A percentile compares a stretch with the other conserved stretches of the same genome.
These are phyloP conservation scores for Tricholoma terreum DNA, from an alignment of 768 basidiomycete genomes.

Conservation along the genomic window DNA sequence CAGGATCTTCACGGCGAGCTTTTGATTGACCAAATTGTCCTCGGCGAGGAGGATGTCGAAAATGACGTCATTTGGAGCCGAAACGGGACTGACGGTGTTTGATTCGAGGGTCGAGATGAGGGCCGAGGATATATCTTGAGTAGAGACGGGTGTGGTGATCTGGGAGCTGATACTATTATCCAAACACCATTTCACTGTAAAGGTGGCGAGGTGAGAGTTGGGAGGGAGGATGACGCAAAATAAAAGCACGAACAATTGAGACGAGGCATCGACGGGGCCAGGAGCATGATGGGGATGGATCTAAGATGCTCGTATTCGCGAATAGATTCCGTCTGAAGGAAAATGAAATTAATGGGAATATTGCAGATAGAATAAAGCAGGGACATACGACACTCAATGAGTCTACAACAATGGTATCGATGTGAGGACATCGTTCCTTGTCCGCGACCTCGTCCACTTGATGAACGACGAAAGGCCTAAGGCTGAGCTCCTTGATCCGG, in stretches of 20 bases:
- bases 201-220: not conserved
- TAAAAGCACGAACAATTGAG: slow-evolving; percentile 54
- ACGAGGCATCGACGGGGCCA: slow-evolving; percentile 74
- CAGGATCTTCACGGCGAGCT: slow-evolving; percentile 92
- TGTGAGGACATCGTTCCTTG: slow-evolving; percentile 79
- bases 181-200: slow-evolving; percentile 88
- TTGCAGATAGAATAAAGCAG: too few relatives aligned
- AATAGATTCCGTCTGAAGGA: slow-evolving; percentile 87
- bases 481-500: slow-evolving; percentile 73
- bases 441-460: slow-evolving; percentile 76
- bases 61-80: slow-evolving; percentile 78
- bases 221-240: not conserved
- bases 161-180: slow-evolving; percentile 96
- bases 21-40: slow-evolving; percentile 95
- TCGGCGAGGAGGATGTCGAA: slow-evolving; percentile 96
- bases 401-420: slow-evolving; percentile 96
- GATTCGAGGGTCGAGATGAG: slow-evolving; percentile 93
- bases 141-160: slow-evolving; percentile 84
- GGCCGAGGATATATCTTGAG: slow-evolving; percentile 88
- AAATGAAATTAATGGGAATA: too few relatives aligned
- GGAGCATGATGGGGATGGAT: slow-evolving; percentile 93
- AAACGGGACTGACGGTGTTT: slow-evolving; percentile 86
- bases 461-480: slow-evolving; percentile 74
- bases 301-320: slow-evolving; percentile 92
- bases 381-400: slow-evolving; percentile 76